A percentile compares a stretch with the other conserved stretches of the same genome.
Conservation (phyloP, 1,284 basidiomycete species). For the Sporisorium scitamineum region DNA sequence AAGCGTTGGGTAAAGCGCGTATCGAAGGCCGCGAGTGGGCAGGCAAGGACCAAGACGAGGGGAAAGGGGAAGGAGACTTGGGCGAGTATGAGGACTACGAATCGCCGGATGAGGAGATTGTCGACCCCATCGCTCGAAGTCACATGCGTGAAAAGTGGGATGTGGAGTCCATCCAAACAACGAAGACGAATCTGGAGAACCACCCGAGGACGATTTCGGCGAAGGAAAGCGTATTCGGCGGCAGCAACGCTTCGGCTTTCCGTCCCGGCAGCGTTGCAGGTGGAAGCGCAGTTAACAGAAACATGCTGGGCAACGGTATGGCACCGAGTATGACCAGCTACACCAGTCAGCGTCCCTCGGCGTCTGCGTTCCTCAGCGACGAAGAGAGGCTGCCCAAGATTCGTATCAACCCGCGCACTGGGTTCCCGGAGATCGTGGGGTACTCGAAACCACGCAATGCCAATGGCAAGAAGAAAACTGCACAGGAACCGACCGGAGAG, state of each 20-base stretch:
- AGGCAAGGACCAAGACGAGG: constrained; percentile 63
- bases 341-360: constrained; percentile 34
- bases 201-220: constrained; percentile 64
- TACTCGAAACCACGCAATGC: constrained; percentile 45
- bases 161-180: constrained; percentile 65
- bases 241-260: constrained; percentile 38
- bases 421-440: constrained; percentile 60
- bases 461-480: constrained; percentile 22
- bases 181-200: constrained; percentile 68
- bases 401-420: constrained; percentile 61
- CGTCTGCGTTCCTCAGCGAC: constrained; percentile 40
- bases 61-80: constrained; percentile 70
- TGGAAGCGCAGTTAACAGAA: constrained; percentile 15
- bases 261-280: constrained; percentile 28
- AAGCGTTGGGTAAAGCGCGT: constrained; percentile 58
- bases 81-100: constrained; percentile 86
- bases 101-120: constrained; percentile 73
- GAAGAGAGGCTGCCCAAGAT: constrained; percentile 59
- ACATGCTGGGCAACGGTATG: constrained; percentile 42
- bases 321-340: constrained; percentile 44
- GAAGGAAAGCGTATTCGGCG: constrained; percentile 52
- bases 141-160: constrained; percentile 66
- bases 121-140: constrained; percentile 37
- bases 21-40: constrained; percentile 52
- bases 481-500: not conserved